Percentiles rank a stretch among this genome's conserved stretches.
Evolutionary conservation across 306 rosid genomes (phyloP).

Genomic region (Fragaria iinumae): DNA sequence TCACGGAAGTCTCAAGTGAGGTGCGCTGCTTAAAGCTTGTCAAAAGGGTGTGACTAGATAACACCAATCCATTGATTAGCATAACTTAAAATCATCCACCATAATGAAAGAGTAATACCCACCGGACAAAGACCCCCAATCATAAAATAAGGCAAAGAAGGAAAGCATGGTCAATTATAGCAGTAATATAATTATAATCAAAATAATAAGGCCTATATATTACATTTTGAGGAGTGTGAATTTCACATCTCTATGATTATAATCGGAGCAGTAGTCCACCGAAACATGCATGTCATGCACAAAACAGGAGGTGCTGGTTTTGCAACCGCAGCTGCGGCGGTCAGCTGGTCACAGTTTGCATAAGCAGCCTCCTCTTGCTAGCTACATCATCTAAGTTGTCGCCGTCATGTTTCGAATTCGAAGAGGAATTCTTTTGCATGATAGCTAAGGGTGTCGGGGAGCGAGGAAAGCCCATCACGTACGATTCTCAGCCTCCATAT

Average conservation of each 20-base stretch:
- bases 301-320: background rate
- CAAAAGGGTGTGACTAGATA: background rate
- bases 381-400: background rate
- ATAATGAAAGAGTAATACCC: background rate
- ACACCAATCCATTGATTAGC: background rate
- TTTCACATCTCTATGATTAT: too few relatives aligned
- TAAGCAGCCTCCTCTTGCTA: background rate
- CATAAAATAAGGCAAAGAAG: background rate
- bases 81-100: background rate
- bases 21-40: background rate
- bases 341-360: background rate
- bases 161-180: background rate
- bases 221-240: too few relatives aligned
- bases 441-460: background rate
- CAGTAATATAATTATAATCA: background rate
- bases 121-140: background rate
- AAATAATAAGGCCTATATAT: too few relatives aligned
- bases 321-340: background rate
- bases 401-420: background rate
- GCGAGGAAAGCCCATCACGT: background rate
- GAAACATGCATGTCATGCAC: background rate
- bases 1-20: background rate
- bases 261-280: conserved; percentile 13
- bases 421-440: background rate
- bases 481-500: conserved; percentile 4